A percentile compares a stretch with the other conserved stretches of the same genome.
Conservation (phyloP, 768 basidiomycete genomes). For the Stropharia rugosoannulata region DNA sequence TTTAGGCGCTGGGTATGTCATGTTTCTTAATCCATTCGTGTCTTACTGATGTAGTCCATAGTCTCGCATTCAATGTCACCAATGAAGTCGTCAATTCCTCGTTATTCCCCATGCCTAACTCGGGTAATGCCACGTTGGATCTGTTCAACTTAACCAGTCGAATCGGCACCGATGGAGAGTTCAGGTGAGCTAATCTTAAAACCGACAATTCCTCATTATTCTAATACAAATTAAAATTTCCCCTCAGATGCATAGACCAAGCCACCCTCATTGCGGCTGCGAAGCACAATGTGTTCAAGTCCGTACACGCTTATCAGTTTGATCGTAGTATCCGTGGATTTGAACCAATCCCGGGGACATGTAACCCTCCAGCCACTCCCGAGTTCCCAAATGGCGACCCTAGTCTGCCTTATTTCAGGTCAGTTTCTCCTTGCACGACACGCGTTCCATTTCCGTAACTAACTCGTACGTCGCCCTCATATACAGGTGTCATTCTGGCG, state of each 20-base stretch:
- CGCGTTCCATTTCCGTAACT: conserved; percentile 19
- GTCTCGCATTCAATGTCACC: conserved; percentile 10
- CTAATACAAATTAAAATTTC: background rate
- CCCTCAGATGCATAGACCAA: conserved; percentile 39
- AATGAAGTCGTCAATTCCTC: conserved; percentile 15
- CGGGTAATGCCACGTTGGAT: conserved; percentile 34
- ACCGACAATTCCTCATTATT: background rate
- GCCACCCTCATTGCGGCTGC: conserved; percentile 45
- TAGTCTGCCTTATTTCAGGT: conserved; percentile 46
- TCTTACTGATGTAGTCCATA: background rate
- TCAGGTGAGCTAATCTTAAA: conserved; percentile 24
- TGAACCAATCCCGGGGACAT: conserved; percentile 41
- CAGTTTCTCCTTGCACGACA: conserved; percentile 28
- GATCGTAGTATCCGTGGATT: conserved; percentile 46
- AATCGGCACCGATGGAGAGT: conserved; percentile 43
- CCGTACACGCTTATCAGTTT: conserved; percentile 45
- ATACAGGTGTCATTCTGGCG: conserved; percentile 30
- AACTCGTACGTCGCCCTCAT: background rate
- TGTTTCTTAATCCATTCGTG: background rate
- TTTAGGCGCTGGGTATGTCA: conserved; percentile 18
- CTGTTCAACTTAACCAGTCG: conserved; percentile 47
- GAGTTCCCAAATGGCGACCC: conserved; percentile 47
- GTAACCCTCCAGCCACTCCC: conserved; percentile 39
- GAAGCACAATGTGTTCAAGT: conserved; percentile 38
- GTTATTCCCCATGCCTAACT: conserved; percentile 39